phyloP scores from a whole-genome alignment of 805 yeast species.

The Teunomyces pallodes region DNA sequence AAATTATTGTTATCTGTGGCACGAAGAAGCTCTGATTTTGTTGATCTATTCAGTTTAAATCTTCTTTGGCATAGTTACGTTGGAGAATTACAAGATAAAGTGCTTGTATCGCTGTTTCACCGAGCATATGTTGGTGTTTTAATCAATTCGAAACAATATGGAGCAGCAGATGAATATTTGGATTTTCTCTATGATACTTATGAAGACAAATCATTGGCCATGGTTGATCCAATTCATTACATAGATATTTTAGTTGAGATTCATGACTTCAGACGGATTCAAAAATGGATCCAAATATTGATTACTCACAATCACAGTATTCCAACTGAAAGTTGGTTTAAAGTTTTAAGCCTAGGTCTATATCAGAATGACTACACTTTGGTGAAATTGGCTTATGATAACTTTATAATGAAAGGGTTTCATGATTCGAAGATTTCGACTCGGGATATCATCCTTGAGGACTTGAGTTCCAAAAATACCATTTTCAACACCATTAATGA shows the following conservation, averaged over 20 bases:
- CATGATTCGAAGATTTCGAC: conserved; percentile 17
- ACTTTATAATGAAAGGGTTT: conserved; percentile 28
- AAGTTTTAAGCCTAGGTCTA: conserved; percentile 22
- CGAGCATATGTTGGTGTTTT: conserved; percentile 21
- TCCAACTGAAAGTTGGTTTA: conserved; percentile 18
- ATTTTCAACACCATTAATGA: conserved; percentile 21
- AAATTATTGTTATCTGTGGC: conserved; percentile 7
- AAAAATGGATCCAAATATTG: conserved; percentile 10
- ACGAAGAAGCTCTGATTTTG: conserved; percentile 16
- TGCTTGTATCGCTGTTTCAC: conserved; percentile 18
- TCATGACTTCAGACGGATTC: conserved; percentile 23
- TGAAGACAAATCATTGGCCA: background rate
- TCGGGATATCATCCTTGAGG: conserved; percentile 23
- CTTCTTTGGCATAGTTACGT: conserved; percentile 20
- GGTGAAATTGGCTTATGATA: conserved; percentile 26
- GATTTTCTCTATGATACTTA: conserved; percentile 4
- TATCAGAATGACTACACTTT: conserved; percentile 23
- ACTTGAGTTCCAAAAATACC: conserved; percentile 4
- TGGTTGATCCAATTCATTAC: background rate
- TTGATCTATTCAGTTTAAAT: conserved; percentile 18
- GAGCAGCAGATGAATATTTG: conserved; percentile 20
- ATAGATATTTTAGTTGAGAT: background rate
- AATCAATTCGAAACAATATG: conserved; percentile 21
- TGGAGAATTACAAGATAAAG: conserved; percentile 1
- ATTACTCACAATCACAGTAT: conserved; percentile 1